Base-by-base conservation (phyloP, 352 stramenopile species). In the Phytopythium delawarense region DNA sequence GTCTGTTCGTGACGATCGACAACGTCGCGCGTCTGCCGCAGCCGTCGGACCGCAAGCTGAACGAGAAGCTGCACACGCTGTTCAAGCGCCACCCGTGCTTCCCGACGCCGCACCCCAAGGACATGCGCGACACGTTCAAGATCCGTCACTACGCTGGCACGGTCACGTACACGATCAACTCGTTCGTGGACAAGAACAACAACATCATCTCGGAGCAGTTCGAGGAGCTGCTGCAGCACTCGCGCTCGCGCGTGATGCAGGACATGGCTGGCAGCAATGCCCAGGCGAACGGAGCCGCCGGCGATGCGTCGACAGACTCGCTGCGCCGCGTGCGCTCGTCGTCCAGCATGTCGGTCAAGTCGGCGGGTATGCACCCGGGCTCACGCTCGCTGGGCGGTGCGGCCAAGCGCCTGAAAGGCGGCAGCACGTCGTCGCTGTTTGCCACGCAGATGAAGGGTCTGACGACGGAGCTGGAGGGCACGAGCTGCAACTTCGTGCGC, bases 401-500 rank as follows among this genome's bases (percentile, higher is more conserved):
- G 20, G 76, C 71, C 0, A 92, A 91, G 65, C 76, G 80, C 7
- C 57, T 84, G 0, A 93, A 89, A 52, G 76, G 82, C 40, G 79
- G 78, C 34, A 91, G 79, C 61, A 79, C 78, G 11, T 91, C 84
- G 12, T 89, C 76, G 51, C 63, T 89, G 2, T 93, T 93, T 53
- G 85, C 79, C 5, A 94, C 76, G 23, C 89, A 97, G 63, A 89
- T 97, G 72, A 84, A 87, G 56, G 86, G 80, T 0, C 76, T 97
- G 6, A 92, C 88, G 9, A 84, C 79, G 0, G 85, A 94, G 54
- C 66, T 97, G 2, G 74, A 89, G 48, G 81, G 81, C 18, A 98
- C 93, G 30, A 88, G 86, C 58, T 96, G 92, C 58, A 96, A 96
- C 63, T 98, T 98, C 67, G 89, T 98, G 66, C 88, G 92, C 49